Conservation (phyloP, 2,329 filamentous ascomycete genomes). For the Ophiostoma novo-ulmi region DNA sequence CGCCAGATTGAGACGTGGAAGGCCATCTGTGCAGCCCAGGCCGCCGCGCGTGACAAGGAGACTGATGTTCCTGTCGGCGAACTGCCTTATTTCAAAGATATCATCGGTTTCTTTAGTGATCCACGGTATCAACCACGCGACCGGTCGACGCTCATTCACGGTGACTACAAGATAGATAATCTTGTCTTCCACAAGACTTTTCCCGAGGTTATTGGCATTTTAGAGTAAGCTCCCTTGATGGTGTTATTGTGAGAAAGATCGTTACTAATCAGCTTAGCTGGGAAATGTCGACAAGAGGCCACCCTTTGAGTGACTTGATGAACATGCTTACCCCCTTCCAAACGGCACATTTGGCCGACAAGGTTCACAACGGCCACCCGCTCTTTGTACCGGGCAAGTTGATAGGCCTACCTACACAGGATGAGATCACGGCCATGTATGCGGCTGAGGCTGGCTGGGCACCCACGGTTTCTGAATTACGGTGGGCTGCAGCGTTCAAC, state of each 20-base stretch:
- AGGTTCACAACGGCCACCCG: constrained; percentile 33
- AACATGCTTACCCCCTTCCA: constrained; percentile 62
- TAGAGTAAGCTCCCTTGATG: constrained; percentile 55
- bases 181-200: constrained; percentile 85
- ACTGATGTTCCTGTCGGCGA: constrained; percentile 70
- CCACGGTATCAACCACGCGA: constrained; percentile 67
- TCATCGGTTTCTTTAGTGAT: constrained; percentile 72
- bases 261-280: constrained; percentile 48
- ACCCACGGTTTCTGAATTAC: constrained; percentile 43
- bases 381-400: constrained; percentile 59
- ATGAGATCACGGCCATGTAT: constrained; percentile 37
- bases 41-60: constrained; percentile 68
- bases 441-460: constrained; percentile 54
- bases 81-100: constrained; percentile 76
- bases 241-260: not conserved
- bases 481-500: constrained; percentile 58
- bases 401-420: constrained; percentile 48
- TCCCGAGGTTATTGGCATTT: constrained; percentile 80
- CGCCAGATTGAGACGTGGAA: constrained; percentile 81
- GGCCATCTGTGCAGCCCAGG: constrained; percentile 73
- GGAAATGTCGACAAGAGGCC: constrained; percentile 98
- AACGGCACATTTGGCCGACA: constrained; percentile 33
- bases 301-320: constrained; percentile 83
- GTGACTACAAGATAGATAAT: constrained; percentile 95
- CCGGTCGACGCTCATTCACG: constrained; percentile 75